Percentiles rank a stretch among this genome's conserved stretches.
Conservation (phyloP, 2,329 filamentous ascomycete species). For the Botrytis pseudocinerea region DNA sequence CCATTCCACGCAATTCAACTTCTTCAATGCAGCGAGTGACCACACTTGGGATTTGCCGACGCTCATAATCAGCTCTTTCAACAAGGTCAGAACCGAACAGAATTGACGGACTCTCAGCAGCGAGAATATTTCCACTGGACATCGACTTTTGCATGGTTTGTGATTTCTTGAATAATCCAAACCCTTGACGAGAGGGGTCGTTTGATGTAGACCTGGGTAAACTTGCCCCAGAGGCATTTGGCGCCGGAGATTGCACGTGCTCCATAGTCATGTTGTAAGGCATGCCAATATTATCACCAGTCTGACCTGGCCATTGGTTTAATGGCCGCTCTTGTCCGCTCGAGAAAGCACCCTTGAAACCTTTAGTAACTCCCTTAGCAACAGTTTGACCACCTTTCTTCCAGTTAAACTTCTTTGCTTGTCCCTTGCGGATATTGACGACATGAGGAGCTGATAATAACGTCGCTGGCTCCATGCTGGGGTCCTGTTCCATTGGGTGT, state of each 20-base stretch:
- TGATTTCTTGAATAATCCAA: slow-evolving; percentile 65
- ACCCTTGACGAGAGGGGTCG: slow-evolving; percentile 43
- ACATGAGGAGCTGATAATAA: slow-evolving; percentile 69
- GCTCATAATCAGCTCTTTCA: slow-evolving; percentile 84
- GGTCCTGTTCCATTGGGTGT: slow-evolving; percentile 41
- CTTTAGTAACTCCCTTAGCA: slow-evolving; percentile 91
- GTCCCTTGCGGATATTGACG: slow-evolving; percentile 90
- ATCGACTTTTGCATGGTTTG: slow-evolving; percentile 51
- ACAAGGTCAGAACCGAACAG: slow-evolving; percentile 90
- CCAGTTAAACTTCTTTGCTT: slow-evolving; percentile 95
- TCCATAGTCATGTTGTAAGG: slow-evolving; percentile 69
- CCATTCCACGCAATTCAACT: slow-evolving; percentile 94
- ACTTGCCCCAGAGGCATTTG: slow-evolving; percentile 29
- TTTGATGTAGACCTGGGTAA: slow-evolving; percentile 35
- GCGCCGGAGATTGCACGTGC: slow-evolving; percentile 49
- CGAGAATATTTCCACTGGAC: slow-evolving; percentile 44
- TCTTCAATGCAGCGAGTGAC: slow-evolving; percentile 95
- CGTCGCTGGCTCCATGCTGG: slow-evolving; percentile 39
- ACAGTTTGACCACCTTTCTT: slow-evolving; percentile 94
- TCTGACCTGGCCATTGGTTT: slow-evolving; percentile 54
- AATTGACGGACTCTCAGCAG: slow-evolving; percentile 54
- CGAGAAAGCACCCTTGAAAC: slow-evolving; percentile 84
- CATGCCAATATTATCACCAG: slow-evolving; percentile 64
- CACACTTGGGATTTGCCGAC: slow-evolving; percentile 83
- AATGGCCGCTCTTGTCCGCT: slow-evolving; percentile 53